These are phyloP conservation scores for Dujonia santamariae DNA, from an alignment of 1,139 yeast species.

Conservation along the genomic window DNA sequence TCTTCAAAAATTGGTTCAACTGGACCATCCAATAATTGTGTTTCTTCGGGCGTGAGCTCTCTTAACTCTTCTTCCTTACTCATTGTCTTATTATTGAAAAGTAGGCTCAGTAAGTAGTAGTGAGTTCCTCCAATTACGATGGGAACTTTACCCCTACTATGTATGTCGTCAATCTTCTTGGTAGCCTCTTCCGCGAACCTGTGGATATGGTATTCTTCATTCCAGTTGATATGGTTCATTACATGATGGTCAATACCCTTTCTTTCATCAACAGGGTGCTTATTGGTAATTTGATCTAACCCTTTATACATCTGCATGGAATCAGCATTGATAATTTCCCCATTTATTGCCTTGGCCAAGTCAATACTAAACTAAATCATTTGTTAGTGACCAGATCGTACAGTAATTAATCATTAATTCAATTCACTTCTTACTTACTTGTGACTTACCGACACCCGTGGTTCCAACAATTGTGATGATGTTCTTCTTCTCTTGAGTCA, in stretches of 20 bases:
- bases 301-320: slow-evolving; percentile 91
- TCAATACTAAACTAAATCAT: slow-evolving; percentile 59
- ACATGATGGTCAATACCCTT: slow-evolving; percentile 78
- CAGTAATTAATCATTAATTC: neutral
- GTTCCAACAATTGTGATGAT: slow-evolving; percentile 85
- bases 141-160: slow-evolving; percentile 70
- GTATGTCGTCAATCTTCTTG: slow-evolving; percentile 58
- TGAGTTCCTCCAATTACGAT: slow-evolving; percentile 96
- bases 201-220: slow-evolving; percentile 80
- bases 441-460: slow-evolving; percentile 97
- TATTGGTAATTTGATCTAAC: slow-evolving; percentile 79
- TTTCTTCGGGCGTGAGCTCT: slow-evolving; percentile 40
- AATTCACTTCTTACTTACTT: slow-evolving; percentile 35
- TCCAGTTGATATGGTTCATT: slow-evolving; percentile 80
- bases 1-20: slow-evolving; percentile 46
- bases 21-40: slow-evolving; percentile 53
- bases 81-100: slow-evolving; percentile 69
- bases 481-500: slow-evolving; percentile 30
- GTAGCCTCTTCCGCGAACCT: slow-evolving; percentile 73
- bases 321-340: slow-evolving; percentile 93
- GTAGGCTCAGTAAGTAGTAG: slow-evolving; percentile 75
- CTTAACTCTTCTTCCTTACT: slow-evolving; percentile 15
- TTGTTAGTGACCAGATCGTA: slow-evolving; percentile 1
- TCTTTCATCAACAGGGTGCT: slow-evolving; percentile 80
- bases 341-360: slow-evolving; percentile 71